These are phyloP conservation scores for Silene conica DNA, from an alignment of 148 eudicot species.

Conservation along the genomic window DNA sequence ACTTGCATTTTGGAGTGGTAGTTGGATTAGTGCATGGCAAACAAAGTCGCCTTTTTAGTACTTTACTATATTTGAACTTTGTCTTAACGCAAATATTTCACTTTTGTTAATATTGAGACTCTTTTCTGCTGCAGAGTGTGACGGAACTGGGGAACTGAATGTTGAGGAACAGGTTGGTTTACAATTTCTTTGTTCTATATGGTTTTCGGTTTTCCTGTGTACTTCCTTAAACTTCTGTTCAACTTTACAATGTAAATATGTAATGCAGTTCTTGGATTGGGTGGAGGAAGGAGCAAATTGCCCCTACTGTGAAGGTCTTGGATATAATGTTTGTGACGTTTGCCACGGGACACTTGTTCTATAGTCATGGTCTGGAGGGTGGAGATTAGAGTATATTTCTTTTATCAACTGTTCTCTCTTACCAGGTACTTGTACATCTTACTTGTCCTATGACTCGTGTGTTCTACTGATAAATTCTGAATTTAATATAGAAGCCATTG, in stretches of 20 bases:
- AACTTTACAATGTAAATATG: no score
- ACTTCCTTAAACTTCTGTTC: slow-evolving; percentile 4
- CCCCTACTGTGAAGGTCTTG: slow-evolving; percentile 86
- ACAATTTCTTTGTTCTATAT: background rate
- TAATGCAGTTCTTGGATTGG: slow-evolving; percentile 98
- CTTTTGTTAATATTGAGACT: slow-evolving; percentile 8
- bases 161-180: slow-evolving; percentile 70
- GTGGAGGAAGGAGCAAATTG: slow-evolving; percentile 74
- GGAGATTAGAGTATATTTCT: background rate
- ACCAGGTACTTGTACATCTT: slow-evolving; percentile 14
- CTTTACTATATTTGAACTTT: background rate
- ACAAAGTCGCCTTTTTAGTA: background rate
- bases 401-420: background rate
- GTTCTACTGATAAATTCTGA: background rate
- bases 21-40: background rate
- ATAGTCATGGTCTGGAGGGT: slow-evolving; percentile 15
- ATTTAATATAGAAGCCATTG: background rate
- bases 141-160: slow-evolving; percentile 90
- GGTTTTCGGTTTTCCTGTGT: background rate
- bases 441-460: background rate
- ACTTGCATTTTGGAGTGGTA: background rate
- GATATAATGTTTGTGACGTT: slow-evolving; percentile 58
- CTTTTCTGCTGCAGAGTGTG: slow-evolving; percentile 69
- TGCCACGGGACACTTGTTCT: slow-evolving; percentile 47
- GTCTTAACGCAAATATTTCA: background rate